These are phyloP conservation scores for Tolypocladium sp. DNA, from an alignment of 2,329 filamentous ascomycete species.

Conservation along the genomic window DNA sequence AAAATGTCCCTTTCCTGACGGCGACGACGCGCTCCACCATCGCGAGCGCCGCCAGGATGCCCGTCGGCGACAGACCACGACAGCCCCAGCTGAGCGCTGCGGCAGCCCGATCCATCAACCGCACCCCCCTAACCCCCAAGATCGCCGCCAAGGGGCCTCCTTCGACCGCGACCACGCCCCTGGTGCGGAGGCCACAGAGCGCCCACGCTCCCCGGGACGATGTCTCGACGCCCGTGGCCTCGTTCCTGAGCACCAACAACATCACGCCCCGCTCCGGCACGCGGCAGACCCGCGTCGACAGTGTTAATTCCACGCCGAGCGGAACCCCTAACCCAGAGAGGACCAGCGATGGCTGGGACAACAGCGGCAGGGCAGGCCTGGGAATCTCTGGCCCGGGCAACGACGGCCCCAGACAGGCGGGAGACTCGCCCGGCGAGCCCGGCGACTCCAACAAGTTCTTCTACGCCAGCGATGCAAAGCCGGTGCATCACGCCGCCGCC, in stretches of 20 bases:
- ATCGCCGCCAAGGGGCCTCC: slow-evolving; percentile 35
- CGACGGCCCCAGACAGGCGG: slow-evolving; percentile 15
- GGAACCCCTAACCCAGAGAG: slow-evolving; percentile 45
- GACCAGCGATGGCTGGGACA: slow-evolving; percentile 33
- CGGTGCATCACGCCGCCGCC: slow-evolving; percentile 21
- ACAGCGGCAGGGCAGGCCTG: slow-evolving; percentile 15
- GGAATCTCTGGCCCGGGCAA: slow-evolving; percentile 22
- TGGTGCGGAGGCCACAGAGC: slow-evolving; percentile 23
- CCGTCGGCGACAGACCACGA: slow-evolving; percentile 49
- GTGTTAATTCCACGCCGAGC: slow-evolving; percentile 55
- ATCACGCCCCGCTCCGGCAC: slow-evolving; percentile 72
- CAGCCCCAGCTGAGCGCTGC: slow-evolving; percentile 61
- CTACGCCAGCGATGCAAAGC: slow-evolving; percentile 71
- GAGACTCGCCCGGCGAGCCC: slow-evolving; percentile 15
- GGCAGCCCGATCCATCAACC: slow-evolving; percentile 42
- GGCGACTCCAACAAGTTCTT: slow-evolving; percentile 62
- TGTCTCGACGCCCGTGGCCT: slow-evolving; percentile 39
- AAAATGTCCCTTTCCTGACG: slow-evolving; percentile 16
- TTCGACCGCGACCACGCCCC: slow-evolving; percentile 27
- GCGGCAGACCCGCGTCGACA: slow-evolving; percentile 63
- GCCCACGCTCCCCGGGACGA: slow-evolving; percentile 31
- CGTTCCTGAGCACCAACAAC: slow-evolving; percentile 51
- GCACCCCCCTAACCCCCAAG: slow-evolving; percentile 45
- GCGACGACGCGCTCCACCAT: slow-evolving; percentile 15
- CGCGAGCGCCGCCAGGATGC: slow-evolving; percentile 19